Evolutionary conservation across 371 early-diverging fungal genomes (phyloP), one percentile per base, ranked within the genome.

Genomic region (Mortierella polycephala): DNA sequence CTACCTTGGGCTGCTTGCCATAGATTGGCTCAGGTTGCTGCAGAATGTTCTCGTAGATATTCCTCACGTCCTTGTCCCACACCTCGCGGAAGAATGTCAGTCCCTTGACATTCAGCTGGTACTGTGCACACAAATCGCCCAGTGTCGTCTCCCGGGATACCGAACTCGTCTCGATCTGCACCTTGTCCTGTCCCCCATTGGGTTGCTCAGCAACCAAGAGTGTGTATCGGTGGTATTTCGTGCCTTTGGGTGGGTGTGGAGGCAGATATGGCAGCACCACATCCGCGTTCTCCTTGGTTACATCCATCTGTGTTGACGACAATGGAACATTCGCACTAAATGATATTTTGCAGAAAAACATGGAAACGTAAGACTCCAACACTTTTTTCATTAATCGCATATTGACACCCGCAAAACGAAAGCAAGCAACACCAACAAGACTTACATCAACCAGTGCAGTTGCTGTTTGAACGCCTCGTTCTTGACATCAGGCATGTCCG

Each of bases 201-300:
- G 88, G 84, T 79, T 95, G 95, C 75, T 92, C 90, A 58, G 89
- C 87, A 23, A 88, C 84, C 62, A 92, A 83, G 39, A 92, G 61
- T 37, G 91, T 92, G 71, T 93, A 93, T 39, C 95, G 90, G 68
- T 95, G 95, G 60, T 85, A 86, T 72, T 90, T 90, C 45, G 94
- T 91, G 45, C 95, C 95, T 67, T 88, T 88, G 55, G 92, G 88
- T 42, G 95, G 95, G 73, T 95, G 95, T 61, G 95, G 95, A 56
- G 94, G 92, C 23, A 92, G 57, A 71, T 94, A 95, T 8, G 86
- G 82, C 42, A 93, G 73, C 20, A 92, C 73, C n/a, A 84, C 81
- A 45, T 90, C 84, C 16, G 90, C 89, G 9, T 51, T 68, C 20
- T 62, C 73, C 39, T 67, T 84, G 23, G 58, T 60, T 6, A 88